Conservation (phyloP, 305 asterid species). For the Fraxinus baroniana region DNA sequence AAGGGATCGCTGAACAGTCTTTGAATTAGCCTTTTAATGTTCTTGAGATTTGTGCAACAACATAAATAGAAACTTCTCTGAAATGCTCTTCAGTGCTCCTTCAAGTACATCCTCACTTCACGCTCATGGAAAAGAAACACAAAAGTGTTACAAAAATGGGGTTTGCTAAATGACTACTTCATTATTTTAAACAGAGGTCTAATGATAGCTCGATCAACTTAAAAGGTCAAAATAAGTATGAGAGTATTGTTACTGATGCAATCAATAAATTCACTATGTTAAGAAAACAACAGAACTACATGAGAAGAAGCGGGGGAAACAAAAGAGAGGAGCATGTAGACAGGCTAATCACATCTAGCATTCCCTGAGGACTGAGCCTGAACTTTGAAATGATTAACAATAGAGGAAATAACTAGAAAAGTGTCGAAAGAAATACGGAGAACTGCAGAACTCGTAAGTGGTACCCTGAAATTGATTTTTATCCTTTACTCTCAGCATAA, state of each 20-base stretch:
- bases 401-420: background rate
- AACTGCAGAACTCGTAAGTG: background rate
- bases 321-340: background rate
- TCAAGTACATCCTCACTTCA: background rate
- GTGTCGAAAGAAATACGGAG: background rate
- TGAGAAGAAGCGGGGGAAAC: background rate
- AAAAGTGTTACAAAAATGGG: background rate
- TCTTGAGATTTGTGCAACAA: background rate
- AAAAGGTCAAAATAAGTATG: background rate
- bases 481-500: background rate
- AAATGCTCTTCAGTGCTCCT: slow-evolving; percentile 10
- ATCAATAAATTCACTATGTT: background rate
- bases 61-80: background rate
- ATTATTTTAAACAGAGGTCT: slow-evolving; percentile 3
- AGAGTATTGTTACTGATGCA: background rate
- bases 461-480: slow-evolving; percentile 9
- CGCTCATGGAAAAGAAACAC: slow-evolving; percentile 11
- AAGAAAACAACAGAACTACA: background rate
- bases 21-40: slow-evolving; percentile 22
- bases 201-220: background rate
- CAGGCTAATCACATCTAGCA: background rate
- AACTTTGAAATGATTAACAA: background rate
- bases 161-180: slow-evolving; percentile 18
- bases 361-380: background rate
- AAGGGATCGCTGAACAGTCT: slow-evolving; percentile 7